A percentile compares a stretch with the other conserved stretches of the same genome.
These are phyloP conservation scores for Orbilia blumenaviensis DNA, from an alignment of 2,329 filamentous ascomycete genomes.

Conservation along the genomic window DNA sequence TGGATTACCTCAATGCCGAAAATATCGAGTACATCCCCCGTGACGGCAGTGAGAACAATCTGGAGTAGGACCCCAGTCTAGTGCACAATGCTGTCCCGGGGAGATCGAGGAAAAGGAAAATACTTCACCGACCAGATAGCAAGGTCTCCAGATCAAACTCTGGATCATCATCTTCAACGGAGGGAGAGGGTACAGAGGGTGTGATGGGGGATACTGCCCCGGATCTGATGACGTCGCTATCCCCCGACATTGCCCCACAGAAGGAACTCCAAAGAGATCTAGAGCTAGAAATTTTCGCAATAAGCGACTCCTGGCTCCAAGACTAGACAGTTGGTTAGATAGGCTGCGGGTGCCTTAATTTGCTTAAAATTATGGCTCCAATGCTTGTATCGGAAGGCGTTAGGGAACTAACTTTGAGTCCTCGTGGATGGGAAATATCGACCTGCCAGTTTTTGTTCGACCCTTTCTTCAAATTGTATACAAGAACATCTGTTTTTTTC, in stretches of 20 bases:
- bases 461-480: neutral
- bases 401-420: neutral
- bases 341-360: too few relatives aligned
- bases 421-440: neutral
- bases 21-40: conserved; percentile 72
- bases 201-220: too few relatives aligned
- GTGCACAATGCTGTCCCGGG: neutral
- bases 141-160: neutral
- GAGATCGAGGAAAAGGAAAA: neutral
- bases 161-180: neutral
- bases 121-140: neutral
- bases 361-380: too few relatives aligned
- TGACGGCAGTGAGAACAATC: conserved; percentile 57
- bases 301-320: too few relatives aligned
- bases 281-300: too few relatives aligned
- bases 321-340: too few relatives aligned
- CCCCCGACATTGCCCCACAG: too few relatives aligned
- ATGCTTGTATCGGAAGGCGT: neutral
- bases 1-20: conserved; percentile 70
- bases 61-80: conserved; percentile 16
- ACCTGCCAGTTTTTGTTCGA: neutral
- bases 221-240: too few relatives aligned
- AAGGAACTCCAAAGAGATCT: neutral
- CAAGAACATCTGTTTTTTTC: neutral
- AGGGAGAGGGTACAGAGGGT: too few relatives aligned